Evolutionary conservation across 208 protist genomes (phyloP).

Genomic region (Trypanosoma scelopori): DNA sequence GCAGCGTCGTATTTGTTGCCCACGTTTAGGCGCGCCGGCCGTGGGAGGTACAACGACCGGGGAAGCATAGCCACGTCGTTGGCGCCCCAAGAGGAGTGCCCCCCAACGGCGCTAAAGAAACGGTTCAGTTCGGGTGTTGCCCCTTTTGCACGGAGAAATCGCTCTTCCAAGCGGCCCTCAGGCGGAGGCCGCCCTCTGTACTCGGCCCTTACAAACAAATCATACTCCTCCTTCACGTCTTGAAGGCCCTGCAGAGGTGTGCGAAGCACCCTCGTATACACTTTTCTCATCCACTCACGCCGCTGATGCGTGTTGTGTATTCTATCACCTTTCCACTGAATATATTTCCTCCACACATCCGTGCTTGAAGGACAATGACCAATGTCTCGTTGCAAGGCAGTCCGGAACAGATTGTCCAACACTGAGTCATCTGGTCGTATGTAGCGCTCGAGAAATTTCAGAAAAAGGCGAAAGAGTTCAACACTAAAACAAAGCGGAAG

Average conservation of each 20-base stretch:
- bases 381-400: slow-evolving; percentile 62
- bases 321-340: slow-evolving; percentile 50
- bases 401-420: slow-evolving; percentile 59
- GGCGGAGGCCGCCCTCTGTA: slow-evolving; percentile 50
- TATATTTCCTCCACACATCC: slow-evolving; percentile 68
- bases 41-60: slow-evolving; percentile 43
- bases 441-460: slow-evolving; percentile 60
- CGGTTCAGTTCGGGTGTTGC: slow-evolving; percentile 16
- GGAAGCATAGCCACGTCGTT: slow-evolving; percentile 17
- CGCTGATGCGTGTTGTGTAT: slow-evolving; percentile 43
- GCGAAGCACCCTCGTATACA: slow-evolving; percentile 69
- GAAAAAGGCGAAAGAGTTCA: slow-evolving; percentile 76
- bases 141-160: slow-evolving; percentile 26
- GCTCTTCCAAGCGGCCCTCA: slow-evolving; percentile 38
- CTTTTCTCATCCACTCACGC: slow-evolving; percentile 61
- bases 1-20: background rate
- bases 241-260: slow-evolving; percentile 67
- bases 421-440: slow-evolving; percentile 54
- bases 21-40: slow-evolving; percentile 29
- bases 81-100: slow-evolving; percentile 2
- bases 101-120: slow-evolving; percentile 14
- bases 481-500: slow-evolving; percentile 68
- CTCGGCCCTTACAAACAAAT: slow-evolving; percentile 62
- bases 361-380: slow-evolving; percentile 73
- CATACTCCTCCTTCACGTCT: slow-evolving; percentile 75